Conservation (phyloP, 768 basidiomycete species). For the Leccinum rimulosum region DNA sequence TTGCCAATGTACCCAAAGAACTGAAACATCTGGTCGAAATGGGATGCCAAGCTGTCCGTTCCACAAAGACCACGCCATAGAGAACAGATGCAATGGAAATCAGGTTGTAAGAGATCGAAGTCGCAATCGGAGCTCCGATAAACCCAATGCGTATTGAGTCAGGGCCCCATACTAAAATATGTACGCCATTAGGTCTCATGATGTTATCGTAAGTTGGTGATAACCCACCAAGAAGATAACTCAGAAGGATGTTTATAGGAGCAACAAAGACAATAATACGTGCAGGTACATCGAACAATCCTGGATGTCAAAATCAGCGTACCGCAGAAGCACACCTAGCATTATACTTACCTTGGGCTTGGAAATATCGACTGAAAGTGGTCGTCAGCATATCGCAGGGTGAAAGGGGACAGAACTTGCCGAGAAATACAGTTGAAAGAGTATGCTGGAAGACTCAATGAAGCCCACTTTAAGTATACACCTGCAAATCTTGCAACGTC, state of each 20-base stretch:
- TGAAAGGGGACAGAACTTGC: constrained; percentile 15
- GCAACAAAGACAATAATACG: constrained; percentile 78
- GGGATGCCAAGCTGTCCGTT: constrained; percentile 81
- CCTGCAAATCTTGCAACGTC: constrained; percentile 77
- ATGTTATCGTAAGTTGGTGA: background rate
- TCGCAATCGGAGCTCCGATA: constrained; percentile 88
- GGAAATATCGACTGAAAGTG: constrained; percentile 49
- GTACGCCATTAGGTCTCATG: constrained; percentile 42
- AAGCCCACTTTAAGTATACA: constrained; percentile 71
- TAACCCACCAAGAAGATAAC: constrained; percentile 70
- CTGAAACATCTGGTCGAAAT: constrained; percentile 63
- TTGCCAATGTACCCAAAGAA: constrained; percentile 62
- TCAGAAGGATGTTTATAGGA: constrained; percentile 81
- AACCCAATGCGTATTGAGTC: constrained; percentile 76
- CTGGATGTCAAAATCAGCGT: constrained; percentile 31
- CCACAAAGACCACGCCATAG: constrained; percentile 66
- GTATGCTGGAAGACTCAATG: constrained; percentile 75
- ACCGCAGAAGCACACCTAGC: constrained; percentile 16
- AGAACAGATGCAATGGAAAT: constrained; percentile 58
- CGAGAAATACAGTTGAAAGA: constrained; percentile 53
- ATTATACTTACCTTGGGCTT: constrained; percentile 69
- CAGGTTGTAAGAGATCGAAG: constrained; percentile 84
- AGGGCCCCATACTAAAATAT: constrained; percentile 87
- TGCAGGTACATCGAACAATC: constrained; percentile 83
- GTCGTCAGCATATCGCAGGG: constrained; percentile 51